A percentile compares a stretch with the other conserved stretches of the same genome.
phyloP scores from a whole-genome alignment of 768 basidiomycete genomes.

The Calocera viscosa region DNA sequence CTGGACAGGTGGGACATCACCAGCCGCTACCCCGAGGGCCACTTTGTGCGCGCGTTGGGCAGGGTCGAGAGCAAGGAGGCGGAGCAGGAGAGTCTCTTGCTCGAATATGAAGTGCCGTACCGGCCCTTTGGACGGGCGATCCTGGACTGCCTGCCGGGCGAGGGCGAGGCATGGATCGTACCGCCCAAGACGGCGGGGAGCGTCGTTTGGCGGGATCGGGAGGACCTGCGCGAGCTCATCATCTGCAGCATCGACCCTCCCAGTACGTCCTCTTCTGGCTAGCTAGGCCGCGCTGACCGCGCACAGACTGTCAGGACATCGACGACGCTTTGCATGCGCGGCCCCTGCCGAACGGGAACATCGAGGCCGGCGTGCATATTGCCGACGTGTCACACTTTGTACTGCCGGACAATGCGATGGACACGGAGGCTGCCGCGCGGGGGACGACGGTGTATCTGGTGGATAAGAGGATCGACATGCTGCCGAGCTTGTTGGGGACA shows the following conservation, averaged over 20 bases:
- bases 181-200: conserved; percentile 50
- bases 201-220: conserved; percentile 64
- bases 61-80: conserved; percentile 89
- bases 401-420: conserved; percentile 85
- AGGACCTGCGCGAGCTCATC: conserved; percentile 72
- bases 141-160: conserved; percentile 71
- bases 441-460: conserved; percentile 97
- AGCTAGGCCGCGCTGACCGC: conserved; percentile 12
- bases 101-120: conserved; percentile 95
- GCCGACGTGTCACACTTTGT: conserved; percentile 98
- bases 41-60: conserved; percentile 87
- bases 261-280: conserved; percentile 33
- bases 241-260: conserved; percentile 98
- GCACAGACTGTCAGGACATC: conserved; percentile 85
- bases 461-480: conserved; percentile 97
- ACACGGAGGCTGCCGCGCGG: conserved; percentile 84
- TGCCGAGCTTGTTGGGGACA: conserved; percentile 83
- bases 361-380: conserved; percentile 97
- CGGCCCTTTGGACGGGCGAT: conserved; percentile 94
- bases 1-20: conserved; percentile 85
- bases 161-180: conserved; percentile 89
- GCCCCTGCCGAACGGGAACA: conserved; percentile 76
- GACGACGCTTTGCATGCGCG: conserved; percentile 94
- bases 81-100: conserved; percentile 81
- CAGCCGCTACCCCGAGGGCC: conserved; percentile 89